Conservation (phyloP, 2,329 filamentous ascomycete genomes). For the Penicillium janthinellum region DNA sequence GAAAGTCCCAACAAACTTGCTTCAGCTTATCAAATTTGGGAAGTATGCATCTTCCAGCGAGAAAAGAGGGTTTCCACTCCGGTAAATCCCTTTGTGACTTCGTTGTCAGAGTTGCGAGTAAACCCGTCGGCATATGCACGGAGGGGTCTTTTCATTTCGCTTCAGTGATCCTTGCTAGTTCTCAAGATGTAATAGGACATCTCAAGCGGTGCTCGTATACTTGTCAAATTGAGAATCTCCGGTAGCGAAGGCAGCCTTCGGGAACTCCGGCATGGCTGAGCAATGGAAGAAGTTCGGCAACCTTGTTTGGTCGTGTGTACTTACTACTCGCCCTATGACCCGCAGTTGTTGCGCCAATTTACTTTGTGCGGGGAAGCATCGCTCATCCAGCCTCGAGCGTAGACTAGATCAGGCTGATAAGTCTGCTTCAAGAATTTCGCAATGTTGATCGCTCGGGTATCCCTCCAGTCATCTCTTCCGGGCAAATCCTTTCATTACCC, state of each 20-base stretch:
- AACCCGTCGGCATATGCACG: background rate
- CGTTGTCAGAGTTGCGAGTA: background rate
- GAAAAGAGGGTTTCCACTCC: background rate
- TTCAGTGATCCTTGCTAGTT: background rate
- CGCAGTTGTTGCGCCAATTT: background rate
- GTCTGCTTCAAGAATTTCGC: background rate
- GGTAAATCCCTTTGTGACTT: background rate
- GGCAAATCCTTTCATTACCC: background rate
- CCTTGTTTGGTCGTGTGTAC: background rate
- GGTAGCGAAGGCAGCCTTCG: background rate
- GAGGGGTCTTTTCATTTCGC: background rate
- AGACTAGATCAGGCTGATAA: background rate
- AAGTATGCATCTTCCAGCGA: background rate
- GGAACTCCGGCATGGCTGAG: background rate
- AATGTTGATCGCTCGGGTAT: background rate
- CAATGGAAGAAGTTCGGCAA: background rate
- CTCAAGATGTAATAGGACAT: background rate
- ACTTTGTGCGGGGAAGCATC: background rate
- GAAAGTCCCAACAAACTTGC: too few relatives aligned
- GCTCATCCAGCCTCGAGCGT: background rate
- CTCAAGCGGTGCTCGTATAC: background rate
- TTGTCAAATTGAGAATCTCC: background rate
- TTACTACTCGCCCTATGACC: background rate
- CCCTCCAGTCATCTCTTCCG: background rate
- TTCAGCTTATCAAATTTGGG: too few relatives aligned